phyloP scores from a whole-genome alignment of 306 rosid species.

The Malus orientalis region DNA sequence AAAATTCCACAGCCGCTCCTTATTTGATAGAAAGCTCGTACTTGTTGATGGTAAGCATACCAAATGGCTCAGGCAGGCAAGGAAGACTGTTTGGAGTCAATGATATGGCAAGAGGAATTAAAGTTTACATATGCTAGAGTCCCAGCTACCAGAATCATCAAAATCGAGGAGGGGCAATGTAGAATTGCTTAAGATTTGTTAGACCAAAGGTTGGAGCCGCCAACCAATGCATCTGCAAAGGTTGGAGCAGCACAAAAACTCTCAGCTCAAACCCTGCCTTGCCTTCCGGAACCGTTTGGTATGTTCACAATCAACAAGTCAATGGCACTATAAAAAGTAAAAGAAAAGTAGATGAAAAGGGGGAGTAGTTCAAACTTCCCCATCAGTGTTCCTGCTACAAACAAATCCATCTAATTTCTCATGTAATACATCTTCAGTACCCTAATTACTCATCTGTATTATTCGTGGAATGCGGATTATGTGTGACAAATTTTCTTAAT shows the following conservation, averaged over 20 bases:
- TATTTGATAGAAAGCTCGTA: too few relatives aligned
- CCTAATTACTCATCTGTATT: too few relatives aligned
- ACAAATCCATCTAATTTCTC: too few relatives aligned
- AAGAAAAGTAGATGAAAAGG: too few relatives aligned
- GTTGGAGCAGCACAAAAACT: slow-evolving; percentile 32
- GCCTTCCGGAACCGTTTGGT: slow-evolving; percentile 15
- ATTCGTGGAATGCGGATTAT: too few relatives aligned
- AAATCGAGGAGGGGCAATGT: background rate
- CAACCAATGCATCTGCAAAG: too few relatives aligned
- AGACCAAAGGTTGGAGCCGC: too few relatives aligned
- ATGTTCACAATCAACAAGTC: background rate
- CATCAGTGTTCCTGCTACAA: too few relatives aligned
- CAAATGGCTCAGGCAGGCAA: slow-evolving; percentile 21
- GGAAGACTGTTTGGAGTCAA: background rate
- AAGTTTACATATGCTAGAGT: slow-evolving; percentile 30
- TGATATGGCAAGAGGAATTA: slow-evolving; percentile 33
- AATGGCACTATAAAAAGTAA: background rate
- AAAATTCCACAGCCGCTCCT: too few relatives aligned
- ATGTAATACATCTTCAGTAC: too few relatives aligned
- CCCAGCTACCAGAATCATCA: background rate
- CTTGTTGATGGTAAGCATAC: background rate
- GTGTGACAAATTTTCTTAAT: too few relatives aligned
- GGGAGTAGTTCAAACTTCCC: background rate
- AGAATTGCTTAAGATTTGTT: too few relatives aligned
- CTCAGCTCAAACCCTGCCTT: slow-evolving; percentile 13